These are phyloP conservation scores for Daldinia childiae DNA, from an alignment of 495 filamentous ascomycete species.

Conservation along the genomic window DNA sequence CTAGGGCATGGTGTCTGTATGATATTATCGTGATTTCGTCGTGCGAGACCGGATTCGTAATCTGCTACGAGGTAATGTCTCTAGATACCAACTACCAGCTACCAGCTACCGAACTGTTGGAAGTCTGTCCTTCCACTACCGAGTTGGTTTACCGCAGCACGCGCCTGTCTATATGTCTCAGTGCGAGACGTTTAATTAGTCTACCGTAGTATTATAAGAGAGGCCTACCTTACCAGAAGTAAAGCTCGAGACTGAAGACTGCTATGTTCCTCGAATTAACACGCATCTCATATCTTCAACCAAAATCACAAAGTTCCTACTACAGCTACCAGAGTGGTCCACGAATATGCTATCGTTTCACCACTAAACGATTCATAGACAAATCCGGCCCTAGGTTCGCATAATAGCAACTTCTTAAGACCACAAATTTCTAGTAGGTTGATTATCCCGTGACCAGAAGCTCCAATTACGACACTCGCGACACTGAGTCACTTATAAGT, in stretches of 20 bases:
- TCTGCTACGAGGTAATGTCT: conserved; percentile 7
- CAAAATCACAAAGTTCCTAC: background rate
- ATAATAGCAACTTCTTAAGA: background rate
- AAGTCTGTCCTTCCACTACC: conserved; percentile 16
- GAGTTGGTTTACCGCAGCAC: conserved; percentile 16
- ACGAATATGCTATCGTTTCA: background rate
- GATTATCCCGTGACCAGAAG: background rate
- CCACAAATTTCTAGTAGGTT: background rate
- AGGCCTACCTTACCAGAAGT: conserved; percentile 2
- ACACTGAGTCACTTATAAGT: background rate
- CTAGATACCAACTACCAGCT: conserved; percentile 6
- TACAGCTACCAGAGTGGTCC: background rate
- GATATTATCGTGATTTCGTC: conserved; percentile 25
- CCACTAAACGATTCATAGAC: background rate
- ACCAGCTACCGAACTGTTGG: conserved; percentile 28
- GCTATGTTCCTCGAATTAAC: background rate
- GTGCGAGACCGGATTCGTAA: conserved; percentile 37
- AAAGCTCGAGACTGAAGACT: background rate
- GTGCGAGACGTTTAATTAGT: conserved; percentile 20
- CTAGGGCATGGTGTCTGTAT: conserved; percentile 17
- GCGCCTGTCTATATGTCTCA: conserved; percentile 4
- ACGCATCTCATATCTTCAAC: background rate
- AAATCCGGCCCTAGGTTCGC: background rate
- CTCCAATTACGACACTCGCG: background rate
- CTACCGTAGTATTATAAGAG: background rate